Base-by-base conservation (phyloP, 257 asterid species). In the Orobanche coerulescens region DNA sequence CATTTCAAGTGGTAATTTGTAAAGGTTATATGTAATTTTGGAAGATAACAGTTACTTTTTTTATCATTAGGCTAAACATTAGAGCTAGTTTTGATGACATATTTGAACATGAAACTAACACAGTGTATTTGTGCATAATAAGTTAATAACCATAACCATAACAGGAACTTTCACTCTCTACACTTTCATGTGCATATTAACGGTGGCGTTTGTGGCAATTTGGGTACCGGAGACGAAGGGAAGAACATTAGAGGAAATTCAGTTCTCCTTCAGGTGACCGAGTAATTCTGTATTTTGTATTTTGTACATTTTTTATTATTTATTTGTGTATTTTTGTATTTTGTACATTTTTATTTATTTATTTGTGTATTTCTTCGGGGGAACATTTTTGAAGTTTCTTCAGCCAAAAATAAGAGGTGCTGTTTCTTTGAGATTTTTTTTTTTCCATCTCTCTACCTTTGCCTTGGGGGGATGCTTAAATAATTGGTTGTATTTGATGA, bases 141-240 rank as follows among this genome's bases (percentile, higher is more conserved):
- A n/a, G n/a, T n/a, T n/a, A n/a, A n/a, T n/a, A n/a, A n/a, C n/a
- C n/a, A n/a, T n/a, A n/a, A n/a, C n/a, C 0, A 22, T 64, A 36
- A 70, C 84, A 89, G 97, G 94, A 60, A 81, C 94, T 12, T 90
- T 90, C 83, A 55, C 76, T 3, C 24, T 84, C 23, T 90, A 86
- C 75, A 49, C 44, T 55, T 18, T 75, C 9, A 56, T 78, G 80
- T 76, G 83, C 44, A 40, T 56, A 18, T 44, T 84, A 19, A 63
- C 94, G 0, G 73, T 79, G 37, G 81, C 46, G 6, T 90, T 90
- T 44, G 87, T 71, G 48, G 15, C 86, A 3, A 70, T 86, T 53
- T 84, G 79, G 79, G 84, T 89, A 31, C 95, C 97, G 7, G 97
- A 90, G 73, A 90, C 97, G 0, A 90, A 86, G 68, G 97, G 97